phyloP scores from a whole-genome alignment of 768 basidiomycete genomes.

The Boletus rubropictus region DNA sequence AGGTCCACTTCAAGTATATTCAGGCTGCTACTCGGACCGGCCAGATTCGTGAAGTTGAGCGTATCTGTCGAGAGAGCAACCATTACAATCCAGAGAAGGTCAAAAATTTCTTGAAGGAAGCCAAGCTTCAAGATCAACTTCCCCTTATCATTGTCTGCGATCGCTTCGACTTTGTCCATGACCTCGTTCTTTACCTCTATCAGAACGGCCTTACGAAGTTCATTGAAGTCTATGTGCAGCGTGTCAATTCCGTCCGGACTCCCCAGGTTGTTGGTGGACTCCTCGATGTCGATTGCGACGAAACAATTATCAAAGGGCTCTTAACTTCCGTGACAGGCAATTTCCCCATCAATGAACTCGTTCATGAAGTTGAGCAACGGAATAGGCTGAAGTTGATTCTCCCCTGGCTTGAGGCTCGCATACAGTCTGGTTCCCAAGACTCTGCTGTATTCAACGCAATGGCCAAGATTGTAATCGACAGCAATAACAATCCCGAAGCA shows the following conservation, averaged over 20 bases:
- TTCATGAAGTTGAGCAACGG: slow-evolving; percentile 93
- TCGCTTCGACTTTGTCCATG: slow-evolving; percentile 99
- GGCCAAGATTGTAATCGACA: slow-evolving; percentile 98
- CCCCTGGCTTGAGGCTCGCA: slow-evolving; percentile 93
- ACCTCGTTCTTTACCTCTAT: slow-evolving; percentile 96
- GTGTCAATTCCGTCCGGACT: slow-evolving; percentile 94
- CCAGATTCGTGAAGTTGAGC: slow-evolving; percentile 97
- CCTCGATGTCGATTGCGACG: slow-evolving; percentile 97
- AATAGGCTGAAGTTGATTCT: slow-evolving; percentile 95
- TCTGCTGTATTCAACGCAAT: slow-evolving; percentile 93
- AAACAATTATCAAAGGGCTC: slow-evolving; percentile 90
- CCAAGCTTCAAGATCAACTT: slow-evolving; percentile 91
- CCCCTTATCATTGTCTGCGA: slow-evolving; percentile 99
- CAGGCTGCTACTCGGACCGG: slow-evolving; percentile 97
- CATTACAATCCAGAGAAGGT: slow-evolving; percentile 99
- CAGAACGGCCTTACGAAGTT: slow-evolving; percentile 95
- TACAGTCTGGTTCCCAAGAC: slow-evolving; percentile 92
- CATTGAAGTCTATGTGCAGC: slow-evolving; percentile 99
- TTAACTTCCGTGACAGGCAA: slow-evolving; percentile 91
- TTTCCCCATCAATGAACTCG: slow-evolving; percentile 97
- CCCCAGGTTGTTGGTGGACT: slow-evolving; percentile 96
- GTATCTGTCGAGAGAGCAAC: slow-evolving; percentile 96
- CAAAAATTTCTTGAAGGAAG: slow-evolving; percentile 99
- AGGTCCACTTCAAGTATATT: slow-evolving; percentile 99
- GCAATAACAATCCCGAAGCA: slow-evolving; percentile 94